phyloP scores from a whole-genome alignment of 192 early-diverging fungal genomes.

The Lobosporangium transversale region DNA sequence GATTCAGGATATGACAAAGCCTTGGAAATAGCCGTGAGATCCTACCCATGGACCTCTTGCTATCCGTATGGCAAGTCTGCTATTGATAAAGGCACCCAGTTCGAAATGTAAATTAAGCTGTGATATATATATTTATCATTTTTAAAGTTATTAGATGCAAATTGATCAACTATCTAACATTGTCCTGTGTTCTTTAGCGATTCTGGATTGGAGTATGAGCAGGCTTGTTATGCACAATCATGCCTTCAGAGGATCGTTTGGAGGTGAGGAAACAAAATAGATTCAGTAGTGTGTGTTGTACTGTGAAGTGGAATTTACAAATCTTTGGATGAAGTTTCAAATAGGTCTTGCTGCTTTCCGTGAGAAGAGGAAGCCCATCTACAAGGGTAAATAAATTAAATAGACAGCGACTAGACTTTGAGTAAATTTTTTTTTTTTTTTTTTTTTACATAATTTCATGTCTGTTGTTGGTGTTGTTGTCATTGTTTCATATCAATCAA shows the following conservation, averaged over 20 bases:
- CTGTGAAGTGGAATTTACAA: neutral
- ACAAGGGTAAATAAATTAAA: constrained; percentile 72
- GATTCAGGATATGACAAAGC: constrained; percentile 77
- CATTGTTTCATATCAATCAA: constrained; percentile 25
- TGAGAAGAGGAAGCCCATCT: constrained; percentile 86
- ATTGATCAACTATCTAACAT: too few species aligned
- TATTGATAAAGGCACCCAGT: constrained; percentile 81
- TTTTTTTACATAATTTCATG: neutral
- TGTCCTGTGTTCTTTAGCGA: too few species aligned
- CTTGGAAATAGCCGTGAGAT: constrained; percentile 79
- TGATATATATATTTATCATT: too few species aligned
- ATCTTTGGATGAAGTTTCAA: too few species aligned
- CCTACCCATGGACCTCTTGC: constrained; percentile 79
- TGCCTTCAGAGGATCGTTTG: constrained; percentile 92
- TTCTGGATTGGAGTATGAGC: constrained; percentile 90
- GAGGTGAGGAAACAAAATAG: constrained; percentile 70
- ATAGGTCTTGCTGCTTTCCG: constrained; percentile 71
- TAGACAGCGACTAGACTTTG: neutral
- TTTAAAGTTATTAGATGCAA: too few species aligned
- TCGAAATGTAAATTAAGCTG: constrained; percentile 75
- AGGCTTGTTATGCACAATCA: constrained; percentile 95
- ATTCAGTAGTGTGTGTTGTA: neutral
- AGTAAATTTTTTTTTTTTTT: neutral
- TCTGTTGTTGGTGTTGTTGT: neutral
- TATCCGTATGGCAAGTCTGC: constrained; percentile 77